Base-by-base conservation (phyloP, 306 rosid genomes). In the Urtica urens region DNA sequence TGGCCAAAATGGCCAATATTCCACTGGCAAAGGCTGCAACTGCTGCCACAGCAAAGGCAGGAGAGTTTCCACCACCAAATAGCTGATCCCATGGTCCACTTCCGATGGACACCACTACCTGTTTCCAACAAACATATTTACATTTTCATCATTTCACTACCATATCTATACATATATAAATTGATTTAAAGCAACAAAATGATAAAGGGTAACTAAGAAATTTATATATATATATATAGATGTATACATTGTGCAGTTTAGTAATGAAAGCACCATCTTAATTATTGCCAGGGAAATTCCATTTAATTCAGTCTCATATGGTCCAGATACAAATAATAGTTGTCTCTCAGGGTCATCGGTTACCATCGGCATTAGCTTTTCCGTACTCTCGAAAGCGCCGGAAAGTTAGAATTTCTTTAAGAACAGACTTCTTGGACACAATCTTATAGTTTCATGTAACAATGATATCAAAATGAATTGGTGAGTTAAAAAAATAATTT, bases 31-130 rank as follows among this genome's bases (percentile, higher is more conserved):
- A 78, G 78, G 86, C 86, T 65, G 99, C 78, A 82, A 62, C 55
- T 57, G 86, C 83, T 49, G 85, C 94, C 65, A 90, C 87, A 27
- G 74, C 94, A 54, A 92, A 79, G 64, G 94, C 96, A 38, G 99
- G 96, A 58, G 94, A 30, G 63, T 92, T 92, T 64, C 96, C 93
- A 71, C 99, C 96, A 60, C 96, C 96, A 73, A 92, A 85, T 72
- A 92, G 79, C 66, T 92, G 94, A 92, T 85, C 94, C 99, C 96
- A 92, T 37, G 95, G 99, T 71, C 99, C 99, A 79, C 95, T 79
- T 59, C 94, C 92, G 61, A 85, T 21, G 35, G 94, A 85, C 59
- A 85, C 99, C 64, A 92, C 50, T 44, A 92, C 88, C 96, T 90
- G 73, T 61, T 68, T 49, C 29, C 67, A 61, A 74, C 51, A 65